These are phyloP conservation scores for Aspergillus nanangensis DNA, from an alignment of 495 filamentous ascomycete species.

Conservation along the genomic window DNA sequence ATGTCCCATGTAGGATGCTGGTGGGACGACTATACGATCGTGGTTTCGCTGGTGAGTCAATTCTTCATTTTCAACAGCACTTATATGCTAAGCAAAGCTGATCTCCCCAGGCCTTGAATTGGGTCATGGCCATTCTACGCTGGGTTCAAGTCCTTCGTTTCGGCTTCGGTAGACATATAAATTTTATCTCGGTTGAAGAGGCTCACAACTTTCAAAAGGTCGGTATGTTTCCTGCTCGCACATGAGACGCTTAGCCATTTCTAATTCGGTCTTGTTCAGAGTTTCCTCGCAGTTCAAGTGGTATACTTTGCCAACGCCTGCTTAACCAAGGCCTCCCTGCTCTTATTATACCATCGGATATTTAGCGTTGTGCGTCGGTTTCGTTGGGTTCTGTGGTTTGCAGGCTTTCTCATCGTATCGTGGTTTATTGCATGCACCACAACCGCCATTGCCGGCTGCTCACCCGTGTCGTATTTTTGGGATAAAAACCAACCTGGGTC, in stretches of 20 bases:
- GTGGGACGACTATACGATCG: constrained; percentile 38
- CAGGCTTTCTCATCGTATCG: constrained; percentile 30
- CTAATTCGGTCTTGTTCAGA: no score
- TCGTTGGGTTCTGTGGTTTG: constrained; percentile 25
- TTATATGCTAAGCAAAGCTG: neutral
- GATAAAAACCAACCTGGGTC: constrained; percentile 11
- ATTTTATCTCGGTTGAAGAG: constrained; percentile 9
- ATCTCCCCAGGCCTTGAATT: constrained; percentile 19
- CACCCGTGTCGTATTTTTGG: constrained; percentile 22
- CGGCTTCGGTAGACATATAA: constrained; percentile 13
- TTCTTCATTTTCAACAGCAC: neutral
- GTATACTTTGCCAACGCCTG: constrained; percentile 23
- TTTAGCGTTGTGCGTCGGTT: constrained; percentile 33
- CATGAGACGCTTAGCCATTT: no score
- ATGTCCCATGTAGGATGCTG: constrained; percentile 24
- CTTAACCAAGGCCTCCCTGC: constrained; percentile 29
- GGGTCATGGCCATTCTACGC: constrained; percentile 17
- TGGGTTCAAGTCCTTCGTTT: constrained; percentile 17
- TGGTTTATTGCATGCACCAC: constrained; percentile 30
- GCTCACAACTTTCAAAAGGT: constrained; percentile 20
- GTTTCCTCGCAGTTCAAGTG: constrained; percentile 21
- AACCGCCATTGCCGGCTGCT: constrained; percentile 15
- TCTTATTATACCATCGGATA: constrained; percentile 39
- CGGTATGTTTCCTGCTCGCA: neutral
- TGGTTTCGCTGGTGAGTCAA: constrained; percentile 19